Evolutionary conservation across 371 early-diverging fungal species (phyloP).

Genomic region (Sporodiniella umbellata): DNA sequence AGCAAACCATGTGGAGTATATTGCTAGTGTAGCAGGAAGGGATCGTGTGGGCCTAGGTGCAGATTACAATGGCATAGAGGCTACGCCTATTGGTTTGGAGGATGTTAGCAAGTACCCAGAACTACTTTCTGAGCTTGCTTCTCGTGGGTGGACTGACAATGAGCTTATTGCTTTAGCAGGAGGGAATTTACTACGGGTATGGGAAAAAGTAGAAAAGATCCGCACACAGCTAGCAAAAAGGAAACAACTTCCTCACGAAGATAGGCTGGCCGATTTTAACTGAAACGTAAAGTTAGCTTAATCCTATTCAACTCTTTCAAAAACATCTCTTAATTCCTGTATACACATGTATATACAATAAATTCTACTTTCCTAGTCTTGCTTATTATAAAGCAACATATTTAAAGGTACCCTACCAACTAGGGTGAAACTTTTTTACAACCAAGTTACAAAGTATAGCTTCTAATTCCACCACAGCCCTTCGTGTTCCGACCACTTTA

Average conservation of each 20-base stretch:
- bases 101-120: constrained; percentile 66
- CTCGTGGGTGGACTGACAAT: constrained; percentile 53
- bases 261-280: constrained; percentile 12
- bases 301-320: no score
- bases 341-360: no score
- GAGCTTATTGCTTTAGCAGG: constrained; percentile 58
- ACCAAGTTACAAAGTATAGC: no score
- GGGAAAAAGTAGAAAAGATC: constrained; percentile 47
- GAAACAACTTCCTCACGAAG: constrained; percentile 34
- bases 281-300: no score
- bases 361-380: no score
- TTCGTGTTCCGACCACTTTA: no score
- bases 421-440: no score
- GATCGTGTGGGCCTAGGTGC: constrained; percentile 64
- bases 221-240: constrained; percentile 20
- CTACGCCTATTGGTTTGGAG: constrained; percentile 54
- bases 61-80: constrained; percentile 63
- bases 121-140: constrained; percentile 58
- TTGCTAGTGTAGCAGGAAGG: constrained; percentile 51
- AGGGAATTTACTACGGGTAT: constrained; percentile 49
- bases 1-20: constrained; percentile 62
- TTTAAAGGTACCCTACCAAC: no score
- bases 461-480: no score
- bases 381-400: no score
- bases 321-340: no score